Base-by-base conservation (phyloP, 345 rosid species). In the Cardamine occulta region DNA sequence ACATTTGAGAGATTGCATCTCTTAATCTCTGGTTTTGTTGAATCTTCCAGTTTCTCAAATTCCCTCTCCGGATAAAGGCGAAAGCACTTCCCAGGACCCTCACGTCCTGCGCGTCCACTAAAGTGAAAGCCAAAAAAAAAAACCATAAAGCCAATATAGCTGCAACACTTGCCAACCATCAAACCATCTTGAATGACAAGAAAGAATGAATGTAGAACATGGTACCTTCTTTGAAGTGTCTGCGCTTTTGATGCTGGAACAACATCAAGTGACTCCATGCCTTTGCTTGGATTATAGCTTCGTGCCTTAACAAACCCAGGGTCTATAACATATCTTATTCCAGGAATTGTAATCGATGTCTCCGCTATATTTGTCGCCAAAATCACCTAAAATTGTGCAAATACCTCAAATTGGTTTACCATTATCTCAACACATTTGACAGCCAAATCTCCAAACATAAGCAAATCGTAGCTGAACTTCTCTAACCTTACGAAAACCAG, bases 51-150 rank as follows among this genome's bases (percentile, higher is more conserved):
- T 76, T 90, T 91, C 83, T 83, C 96, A 81, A 90, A 94, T 82
- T 94, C 96, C 34, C 80, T 82, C 82, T 94, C 95, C 7, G 89
- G 93, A 79, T 91, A 94, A 59, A 94, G 96, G 63, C 97, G 93
- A 68, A 91, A 94, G 80, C 97, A 94, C 75, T 91, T 91, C 66
- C 97, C 98, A 44, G 93, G 96, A 63, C 91, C 92, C 81, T 90
- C 97, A 74, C 96, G 97, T 63, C 98, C 98, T 66, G 98, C 96
- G 18, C 93, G 95, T 49, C 98, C 98, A 84, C 97, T 91, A 82
- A 73, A 81, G 56, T 72, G 65, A 80, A 47, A 78, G 39, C 66
- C 54, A 68, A 74, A 55, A 10, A 37, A 29, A 68, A 55, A 37
- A 23, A 68, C 7, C 15, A 37, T 19, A 19, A 19, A 19, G 19